Evolutionary conservation across 2,329 filamentous ascomycete species (phyloP), one percentile per base, ranked within the genome.

Genomic region (Monosporascus cannonballus): DNA sequence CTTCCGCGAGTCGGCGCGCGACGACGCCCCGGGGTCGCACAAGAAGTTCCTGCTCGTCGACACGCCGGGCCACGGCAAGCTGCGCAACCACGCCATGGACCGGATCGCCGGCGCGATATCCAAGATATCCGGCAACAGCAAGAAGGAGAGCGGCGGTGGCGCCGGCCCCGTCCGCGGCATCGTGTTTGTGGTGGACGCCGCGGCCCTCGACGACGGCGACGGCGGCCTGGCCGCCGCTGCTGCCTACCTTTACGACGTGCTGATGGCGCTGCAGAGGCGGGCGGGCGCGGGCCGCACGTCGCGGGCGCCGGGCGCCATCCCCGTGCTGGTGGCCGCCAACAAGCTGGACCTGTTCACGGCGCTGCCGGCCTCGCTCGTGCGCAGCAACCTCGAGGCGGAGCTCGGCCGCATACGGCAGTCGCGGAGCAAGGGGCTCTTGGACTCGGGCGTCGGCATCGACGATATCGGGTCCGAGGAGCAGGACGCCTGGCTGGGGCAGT

Each of bases 261-360:
- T 99, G n/a, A 77, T 97, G 3, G 69, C 81, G 3, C 76, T 99
- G 54, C 94, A 97, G 74, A 88, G 86, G 70, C 80, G 86, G 47
- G 80, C 84, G 48, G 79, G 81, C 30, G 71, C 71, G 55, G 69
- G 72, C 39, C 84, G 79, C 57, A 77, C 78, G 1, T 75, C 78
- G 46, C 85, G 83, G 61, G 76, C 75, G 0, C 78, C 81, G 0
- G 72, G 76, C 22, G 76, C 81, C 22, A 78, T 94, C 8, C 85
- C 89, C 0, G 79, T 99, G 7, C 78, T 99, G 37, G 76, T 99
- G 36, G 92, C 91, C 2, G 92, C 91, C 51, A 99, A 97, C 72
- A 99, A 99, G 78, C 81, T 91, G 67, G 94, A 99, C 69, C 78
- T 99, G 1, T 99, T 99, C 68, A 96, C 94, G 0, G 90, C 93